These are phyloP conservation scores for Pontederia crassipes DNA, from an alignment of 176 grass and related monocot genomes.

Conservation along the genomic window DNA sequence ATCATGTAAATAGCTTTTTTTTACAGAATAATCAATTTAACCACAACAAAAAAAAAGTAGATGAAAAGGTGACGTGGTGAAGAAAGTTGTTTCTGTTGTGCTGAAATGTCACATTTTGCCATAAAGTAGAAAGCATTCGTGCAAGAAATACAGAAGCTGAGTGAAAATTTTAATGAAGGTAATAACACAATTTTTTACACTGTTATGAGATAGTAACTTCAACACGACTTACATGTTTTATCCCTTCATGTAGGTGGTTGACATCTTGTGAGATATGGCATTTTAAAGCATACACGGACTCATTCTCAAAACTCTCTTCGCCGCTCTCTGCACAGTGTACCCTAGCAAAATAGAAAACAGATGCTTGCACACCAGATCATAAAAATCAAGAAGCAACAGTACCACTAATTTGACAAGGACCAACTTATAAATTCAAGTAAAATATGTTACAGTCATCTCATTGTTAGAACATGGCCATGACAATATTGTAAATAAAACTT, in stretches of 20 bases:
- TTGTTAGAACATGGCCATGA: too few relatives aligned
- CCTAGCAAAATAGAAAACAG: conserved; percentile 39
- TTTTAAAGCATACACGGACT: conserved; percentile 87
- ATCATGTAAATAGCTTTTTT: too few relatives aligned
- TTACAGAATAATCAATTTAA: too few relatives aligned
- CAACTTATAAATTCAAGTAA: not conserved
- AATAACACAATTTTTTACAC: too few relatives aligned
- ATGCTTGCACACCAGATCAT: not conserved
- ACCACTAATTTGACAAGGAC: not conserved
- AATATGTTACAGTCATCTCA: not conserved
- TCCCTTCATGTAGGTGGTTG: conserved; percentile 97
- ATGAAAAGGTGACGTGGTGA: not conserved
- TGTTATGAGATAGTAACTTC: too few relatives aligned
- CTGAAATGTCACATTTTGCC: too few relatives aligned
- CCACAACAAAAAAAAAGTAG: not conserved
- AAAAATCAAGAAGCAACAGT: not conserved
- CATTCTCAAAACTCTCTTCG: conserved; percentile 75
- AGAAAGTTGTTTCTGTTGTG: not conserved
- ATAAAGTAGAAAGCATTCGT: too few relatives aligned
- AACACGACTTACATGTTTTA: conserved; percentile 63
- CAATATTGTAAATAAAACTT: too few relatives aligned
- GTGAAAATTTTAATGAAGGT: too few relatives aligned
- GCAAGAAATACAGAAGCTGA: too few relatives aligned
- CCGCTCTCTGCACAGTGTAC: conserved; percentile 93
- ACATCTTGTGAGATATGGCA: conserved; percentile 99